Conservation (phyloP, 1,139 yeast genomes). For the Saccharomycopsis hybrid region DNA sequence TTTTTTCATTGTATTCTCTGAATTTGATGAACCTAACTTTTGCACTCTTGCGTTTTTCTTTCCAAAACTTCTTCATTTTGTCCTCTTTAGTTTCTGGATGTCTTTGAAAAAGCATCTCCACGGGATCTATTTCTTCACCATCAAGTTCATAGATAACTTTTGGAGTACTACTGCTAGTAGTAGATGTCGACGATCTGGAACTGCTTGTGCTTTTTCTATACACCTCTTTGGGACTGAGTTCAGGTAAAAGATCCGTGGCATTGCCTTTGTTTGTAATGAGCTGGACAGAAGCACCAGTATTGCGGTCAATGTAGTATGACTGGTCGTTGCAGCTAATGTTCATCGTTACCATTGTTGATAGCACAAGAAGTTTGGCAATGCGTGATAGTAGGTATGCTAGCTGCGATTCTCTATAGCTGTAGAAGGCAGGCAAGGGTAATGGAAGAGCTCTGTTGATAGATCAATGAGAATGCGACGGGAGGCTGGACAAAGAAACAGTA, state of each 20-base stretch:
- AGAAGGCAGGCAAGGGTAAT: too few relatives aligned
- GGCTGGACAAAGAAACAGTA: too few relatives aligned
- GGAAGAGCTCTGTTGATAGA: too few relatives aligned
- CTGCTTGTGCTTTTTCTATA: background rate
- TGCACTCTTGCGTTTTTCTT: slow-evolving; percentile 4
- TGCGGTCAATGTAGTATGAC: slow-evolving; percentile 7
- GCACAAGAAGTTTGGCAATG: too few relatives aligned
- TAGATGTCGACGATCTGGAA: background rate
- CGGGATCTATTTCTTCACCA: slow-evolving; percentile 20
- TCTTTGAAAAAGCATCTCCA: slow-evolving; percentile 16
- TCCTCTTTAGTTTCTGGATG: slow-evolving; percentile 13
- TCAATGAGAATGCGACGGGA: too few relatives aligned
- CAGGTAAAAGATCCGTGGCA: slow-evolving; percentile 2
- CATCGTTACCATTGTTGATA: background rate
- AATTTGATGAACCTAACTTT: slow-evolving; percentile 9
- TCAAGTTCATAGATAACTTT: slow-evolving; percentile 12
- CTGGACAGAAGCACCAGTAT: background rate
- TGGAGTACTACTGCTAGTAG: background rate
- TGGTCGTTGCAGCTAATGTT: background rate
- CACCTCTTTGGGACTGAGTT: slow-evolving; percentile 5
- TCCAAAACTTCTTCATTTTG: slow-evolving; percentile 4
- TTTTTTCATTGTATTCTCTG: slow-evolving; percentile 8
- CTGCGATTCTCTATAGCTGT: too few relatives aligned
- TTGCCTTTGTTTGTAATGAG: background rate
- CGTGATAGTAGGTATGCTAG: too few relatives aligned